Base-by-base conservation (phyloP, 257 asterid species). In the Forsythia viridissima region DNA sequence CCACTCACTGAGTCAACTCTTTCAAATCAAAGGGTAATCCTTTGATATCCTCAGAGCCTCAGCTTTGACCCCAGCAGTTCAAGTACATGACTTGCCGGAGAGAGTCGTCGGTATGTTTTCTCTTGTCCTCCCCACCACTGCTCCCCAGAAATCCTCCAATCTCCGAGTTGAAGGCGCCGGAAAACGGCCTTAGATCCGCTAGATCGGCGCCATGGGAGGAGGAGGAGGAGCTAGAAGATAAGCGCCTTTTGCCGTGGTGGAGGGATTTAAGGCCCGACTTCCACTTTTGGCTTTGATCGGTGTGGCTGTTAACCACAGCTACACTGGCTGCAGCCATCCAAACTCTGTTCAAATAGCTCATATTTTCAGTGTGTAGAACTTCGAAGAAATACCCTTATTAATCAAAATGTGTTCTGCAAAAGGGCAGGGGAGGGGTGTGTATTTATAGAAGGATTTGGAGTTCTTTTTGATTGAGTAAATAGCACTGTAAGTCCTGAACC, bases 31-130 rank as follows among this genome's bases (percentile, higher is more conserved):
- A 30, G 34, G 34, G 34, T 30, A 30, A 30, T 30, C 34, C 34
- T 30, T 30, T 30, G 34, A 30, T 30, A 30, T 1, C 34, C 2
- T 30, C 34, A 30, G 34, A 30, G 34, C 44, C 30, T 84, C 63
- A 88, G 72, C 85, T 73, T 15, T 72, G 88, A 7, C 86, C 92
- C 92, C 92, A 88, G 77, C 98, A 90, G 77, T 81, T 93, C 46
- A 90, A 38, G 82, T 90, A 91, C 98, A 93, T 90, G 20, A 93
- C 97, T 73, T 90, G 88, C 20, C 88, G 87, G 80, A 93, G 86
- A 4, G 96, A 85, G 24, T 93, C 98, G 16, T 92, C 98, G 21
- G 92, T 18, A 48, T 83, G 93, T 55, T 70, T 73, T 82, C 85
- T 77, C 85, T 73, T 81, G 5, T 85, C 89, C 6, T 79, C 89